Base-by-base conservation (phyloP, 768 basidiomycete genomes). In the Leccinum incarnatum region DNA sequence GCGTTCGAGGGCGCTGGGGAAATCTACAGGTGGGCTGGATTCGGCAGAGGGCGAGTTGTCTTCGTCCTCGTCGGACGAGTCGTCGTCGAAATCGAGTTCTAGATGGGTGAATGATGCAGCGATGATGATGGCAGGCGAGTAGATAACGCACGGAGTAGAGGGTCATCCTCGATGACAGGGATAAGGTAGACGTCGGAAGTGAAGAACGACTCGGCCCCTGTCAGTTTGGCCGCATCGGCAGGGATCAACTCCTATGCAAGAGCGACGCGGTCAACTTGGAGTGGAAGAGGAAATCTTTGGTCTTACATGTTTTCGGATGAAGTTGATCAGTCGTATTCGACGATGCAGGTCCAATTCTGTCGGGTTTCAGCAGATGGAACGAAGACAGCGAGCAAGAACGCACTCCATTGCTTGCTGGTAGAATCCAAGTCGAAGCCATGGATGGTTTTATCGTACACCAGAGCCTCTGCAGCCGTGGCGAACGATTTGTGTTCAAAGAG, bases 151-250 rank as follows among this genome's bases (percentile, higher is more conserved):
- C 96, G 91, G 23, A 98, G 86, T 12, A 97, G 74, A 2, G 93
- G 89, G 69, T 98, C 96, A 65, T 95, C 89, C 66, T 91, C 87
- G 46, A 97, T 63, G 30, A 83, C 84, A 2, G 96, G 96, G 42
- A 83, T 81, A 21, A 98, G 83, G 67, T 91, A 92, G 56, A 83
- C 83, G 67, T 98, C 95, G 8, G 86, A 83, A 12, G 76, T 69
- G 60, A 95, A 83, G 64, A 93, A 81, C 0, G 78, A 54, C 69
- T 92, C 89, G 0, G 74, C 69, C 21, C 85, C 85, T 30, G 79
- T 80, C 56, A 92, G 65, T 46, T 67, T 67, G n/a, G 68, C 62
- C 14, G 84, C 75, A 46, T 79, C 76, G 9, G 27, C 60, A 5
- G 85, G 72, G 9, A 79, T 71, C 51, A 79, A 75, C 73, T 82